Percentiles rank a stretch among this genome's conserved stretches.
Conservation (phyloP, 139 green algal genomes). For the Gonium pectorale region DNA sequence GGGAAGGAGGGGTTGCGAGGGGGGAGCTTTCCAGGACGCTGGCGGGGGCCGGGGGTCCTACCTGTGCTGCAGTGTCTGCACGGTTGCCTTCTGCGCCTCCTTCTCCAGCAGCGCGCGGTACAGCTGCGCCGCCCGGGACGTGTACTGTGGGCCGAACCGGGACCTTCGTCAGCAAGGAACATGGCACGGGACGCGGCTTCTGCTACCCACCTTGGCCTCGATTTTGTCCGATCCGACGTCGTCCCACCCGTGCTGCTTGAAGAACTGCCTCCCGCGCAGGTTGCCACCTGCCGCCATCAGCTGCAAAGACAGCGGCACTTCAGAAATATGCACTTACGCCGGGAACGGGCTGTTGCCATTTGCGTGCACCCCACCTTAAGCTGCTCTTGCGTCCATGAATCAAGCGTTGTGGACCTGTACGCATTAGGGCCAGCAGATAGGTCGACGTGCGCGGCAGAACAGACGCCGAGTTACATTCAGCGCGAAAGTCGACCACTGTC, state of each 20-base stretch:
- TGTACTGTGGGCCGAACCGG: conserved; percentile 81
- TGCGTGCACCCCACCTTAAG: conserved; percentile 75
- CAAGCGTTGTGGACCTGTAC: conserved; percentile 54
- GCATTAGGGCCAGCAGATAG: too few relatives aligned
- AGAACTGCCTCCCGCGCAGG: conserved; percentile 88
- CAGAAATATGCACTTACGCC: too few relatives aligned
- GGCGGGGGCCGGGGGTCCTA: not conserved
- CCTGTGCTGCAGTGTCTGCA: conserved; percentile 45
- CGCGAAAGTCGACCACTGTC: too few relatives aligned
- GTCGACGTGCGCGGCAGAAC: too few relatives aligned
- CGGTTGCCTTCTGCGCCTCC: conserved; percentile 77
- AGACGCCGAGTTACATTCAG: too few relatives aligned
- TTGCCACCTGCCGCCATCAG: conserved; percentile 93
- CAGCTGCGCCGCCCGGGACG: conserved; percentile 89
- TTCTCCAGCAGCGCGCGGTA: conserved; percentile 93
- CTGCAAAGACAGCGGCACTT: conserved; percentile 58
- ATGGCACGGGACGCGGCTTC: too few relatives aligned
- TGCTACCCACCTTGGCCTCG: conserved; percentile 90
- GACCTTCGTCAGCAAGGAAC: too few relatives aligned
- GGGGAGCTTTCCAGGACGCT: too few relatives aligned
- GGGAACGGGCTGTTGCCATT: too few relatives aligned
- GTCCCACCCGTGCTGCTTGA: conserved; percentile 99
- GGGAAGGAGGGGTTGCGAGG: too few relatives aligned
- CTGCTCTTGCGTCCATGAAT: conserved; percentile 93
- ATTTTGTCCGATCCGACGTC: conserved; percentile 93